Evolutionary conservation across 208 protist genomes (phyloP).

Genomic region (Acanthamoeba quina): DNA sequence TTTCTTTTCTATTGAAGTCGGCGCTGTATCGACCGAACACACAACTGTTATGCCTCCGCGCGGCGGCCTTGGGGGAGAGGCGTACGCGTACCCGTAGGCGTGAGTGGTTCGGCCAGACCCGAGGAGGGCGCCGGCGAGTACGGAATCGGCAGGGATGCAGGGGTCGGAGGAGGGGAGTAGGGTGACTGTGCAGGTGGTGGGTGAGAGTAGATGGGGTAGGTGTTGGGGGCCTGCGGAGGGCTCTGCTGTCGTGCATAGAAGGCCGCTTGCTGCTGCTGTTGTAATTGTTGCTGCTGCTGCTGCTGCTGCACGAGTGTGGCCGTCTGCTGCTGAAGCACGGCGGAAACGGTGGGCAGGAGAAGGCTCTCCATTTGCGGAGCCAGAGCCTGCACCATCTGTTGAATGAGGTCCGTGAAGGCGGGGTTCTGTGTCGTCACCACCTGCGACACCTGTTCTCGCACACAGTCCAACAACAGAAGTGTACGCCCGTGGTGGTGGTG

Average conservation of each 20-base stretch:
- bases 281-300: neutral
- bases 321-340: constrained; percentile 35
- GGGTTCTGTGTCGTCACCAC: constrained; percentile 47
- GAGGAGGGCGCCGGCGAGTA: neutral
- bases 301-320: neutral
- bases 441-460: neutral
- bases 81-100: neutral
- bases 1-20: neutral
- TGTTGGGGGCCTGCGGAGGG: neutral
- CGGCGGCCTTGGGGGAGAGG: neutral
- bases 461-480: neutral
- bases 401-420: constrained; percentile 38
- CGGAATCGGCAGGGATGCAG: neutral
- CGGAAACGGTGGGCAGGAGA: neutral
- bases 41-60: neutral
- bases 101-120: constrained; percentile 13
- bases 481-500: too few relatives aligned
- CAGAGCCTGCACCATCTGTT: constrained; percentile 55
- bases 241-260: neutral
- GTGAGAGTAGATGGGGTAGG: neutral
- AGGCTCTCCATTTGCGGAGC: constrained; percentile 43
- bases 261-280: neutral
- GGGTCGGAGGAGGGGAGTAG: neutral
- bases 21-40: neutral
- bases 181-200: neutral